Evolutionary conservation across 495 filamentous ascomycete species (phyloP), one percentile per base, ranked within the genome.

Genomic region (Elaphomyces granulatus): DNA sequence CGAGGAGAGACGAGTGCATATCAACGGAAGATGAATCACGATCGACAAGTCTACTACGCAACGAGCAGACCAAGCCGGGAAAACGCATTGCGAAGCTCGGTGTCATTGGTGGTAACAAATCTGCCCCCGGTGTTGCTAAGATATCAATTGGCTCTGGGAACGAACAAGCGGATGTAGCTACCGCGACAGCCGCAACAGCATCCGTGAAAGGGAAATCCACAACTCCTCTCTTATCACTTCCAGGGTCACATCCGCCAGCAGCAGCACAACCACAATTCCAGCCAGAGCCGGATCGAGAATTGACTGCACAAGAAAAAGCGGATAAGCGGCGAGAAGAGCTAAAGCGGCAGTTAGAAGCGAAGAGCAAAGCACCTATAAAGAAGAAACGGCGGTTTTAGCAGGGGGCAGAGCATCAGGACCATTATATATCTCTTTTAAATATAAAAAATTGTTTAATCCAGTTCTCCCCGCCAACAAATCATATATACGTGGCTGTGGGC

Each of bases 371-470:
- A n/a, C 71, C 65, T 6, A 67, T 67, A 9, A 72, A 70, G 53
- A 83, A 80, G 60, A 86, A 81, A 52, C 65, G 79, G 37, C 79
- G 70, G 39, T 86, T 75, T 45, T 76, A 48, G 59, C n/a, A n/a
- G n/a, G n/a, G n/a, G n/a, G n/a, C n/a, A n/a, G n/a, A n/a, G n/a
- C n/a, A 16, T 36, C n/a, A n/a, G n/a, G n/a, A n/a, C n/a, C n/a
- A n/a, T n/a, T n/a, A n/a, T n/a, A n/a, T n/a, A n/a, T n/a, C n/a
- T n/a, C n/a, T n/a, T n/a, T n/a, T n/a, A n/a, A n/a, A n/a, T n/a
- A n/a, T n/a, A n/a, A n/a, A n/a, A n/a, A n/a, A n/a, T n/a, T n/a
- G n/a, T n/a, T n/a, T n/a, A n/a, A n/a, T n/a, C n/a, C n/a, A n/a
- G n/a, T n/a, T n/a, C n/a, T n/a, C n/a, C n/a, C n/a, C n/a, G n/a